phyloP scores from a whole-genome alignment of 345 rosid species.

The Eutrema yunnanense region DNA sequence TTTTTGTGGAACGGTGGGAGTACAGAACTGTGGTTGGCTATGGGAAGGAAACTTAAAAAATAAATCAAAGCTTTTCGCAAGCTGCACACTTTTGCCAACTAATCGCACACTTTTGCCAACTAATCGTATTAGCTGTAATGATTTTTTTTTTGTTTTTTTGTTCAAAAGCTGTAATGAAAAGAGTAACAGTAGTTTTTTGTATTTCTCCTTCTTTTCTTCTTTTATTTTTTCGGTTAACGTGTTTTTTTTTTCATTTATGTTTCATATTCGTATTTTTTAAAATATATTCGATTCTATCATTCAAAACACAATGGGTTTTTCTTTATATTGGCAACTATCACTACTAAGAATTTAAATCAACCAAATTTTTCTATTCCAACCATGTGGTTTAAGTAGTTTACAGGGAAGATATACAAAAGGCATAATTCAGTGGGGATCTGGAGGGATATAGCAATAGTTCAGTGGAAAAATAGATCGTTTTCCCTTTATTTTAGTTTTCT shows the following conservation, averaged over 20 bases:
- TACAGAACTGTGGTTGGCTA: background rate
- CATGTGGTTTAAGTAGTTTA: background rate
- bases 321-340: background rate
- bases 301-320: background rate
- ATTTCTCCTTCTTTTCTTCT: background rate
- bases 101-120: slow-evolving; percentile 3
- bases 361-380: background rate
- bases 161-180: too few species aligned
- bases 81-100: slow-evolving; percentile 6
- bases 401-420: too few species aligned
- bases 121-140: slow-evolving; percentile 7
- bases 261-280: background rate
- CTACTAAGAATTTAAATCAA: background rate
- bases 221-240: background rate
- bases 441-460: too few species aligned
- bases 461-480: too few species aligned
- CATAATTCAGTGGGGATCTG: too few species aligned
- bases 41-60: slow-evolving; percentile 2
- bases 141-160: too few species aligned
- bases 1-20: too few species aligned
- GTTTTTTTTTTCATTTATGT: background rate
- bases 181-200: background rate
- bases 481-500: too few species aligned
- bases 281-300: background rate
- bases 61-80: background rate